Evolutionary conservation across 495 filamentous ascomycete species (phyloP).

Genomic region (Aspergillus sclerotiicarbonarius): DNA sequence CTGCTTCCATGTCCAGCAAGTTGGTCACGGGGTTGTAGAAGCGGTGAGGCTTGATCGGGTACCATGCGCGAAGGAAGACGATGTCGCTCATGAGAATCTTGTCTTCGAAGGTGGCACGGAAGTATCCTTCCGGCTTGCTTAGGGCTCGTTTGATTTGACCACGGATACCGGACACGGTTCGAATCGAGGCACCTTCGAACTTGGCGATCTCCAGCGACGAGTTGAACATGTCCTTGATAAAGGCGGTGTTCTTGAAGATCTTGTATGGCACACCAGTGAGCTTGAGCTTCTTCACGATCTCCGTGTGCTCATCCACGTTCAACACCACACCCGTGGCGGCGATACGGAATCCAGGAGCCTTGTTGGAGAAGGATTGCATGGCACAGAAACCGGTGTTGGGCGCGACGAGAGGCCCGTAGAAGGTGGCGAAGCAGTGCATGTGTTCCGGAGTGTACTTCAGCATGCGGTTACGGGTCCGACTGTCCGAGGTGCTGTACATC

Average conservation of each 20-base stretch:
- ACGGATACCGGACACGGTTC: conserved; percentile 90
- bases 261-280: conserved; percentile 89
- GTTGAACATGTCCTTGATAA: conserved; percentile 98
- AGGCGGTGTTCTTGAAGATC: conserved; percentile 98
- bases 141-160: conserved; percentile 96
- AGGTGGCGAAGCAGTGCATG: conserved; percentile 95
- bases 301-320: conserved; percentile 86
- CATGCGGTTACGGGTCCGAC: conserved; percentile 90
- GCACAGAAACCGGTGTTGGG: conserved; percentile 95
- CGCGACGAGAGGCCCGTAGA: conserved; percentile 90
- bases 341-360: conserved; percentile 88
- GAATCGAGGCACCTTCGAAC: conserved; percentile 93
- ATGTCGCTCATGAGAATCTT: conserved; percentile 97
- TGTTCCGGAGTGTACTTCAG: conserved; percentile 97
- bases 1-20: conserved; percentile 57
- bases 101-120: conserved; percentile 96
- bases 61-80: conserved; percentile 94
- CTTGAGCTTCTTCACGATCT: conserved; percentile 99
- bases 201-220: conserved; percentile 90
- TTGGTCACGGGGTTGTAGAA: conserved; percentile 98
- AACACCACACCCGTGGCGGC: conserved; percentile 91
- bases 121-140: conserved; percentile 87
- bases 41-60: conserved; percentile 86
- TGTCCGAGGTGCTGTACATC: conserved; percentile 92
- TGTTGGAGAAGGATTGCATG: conserved; percentile 85